Evolutionary conservation across 441 rosid genomes (phyloP).

Genomic region (Cnidoscolus chayamansa): DNA sequence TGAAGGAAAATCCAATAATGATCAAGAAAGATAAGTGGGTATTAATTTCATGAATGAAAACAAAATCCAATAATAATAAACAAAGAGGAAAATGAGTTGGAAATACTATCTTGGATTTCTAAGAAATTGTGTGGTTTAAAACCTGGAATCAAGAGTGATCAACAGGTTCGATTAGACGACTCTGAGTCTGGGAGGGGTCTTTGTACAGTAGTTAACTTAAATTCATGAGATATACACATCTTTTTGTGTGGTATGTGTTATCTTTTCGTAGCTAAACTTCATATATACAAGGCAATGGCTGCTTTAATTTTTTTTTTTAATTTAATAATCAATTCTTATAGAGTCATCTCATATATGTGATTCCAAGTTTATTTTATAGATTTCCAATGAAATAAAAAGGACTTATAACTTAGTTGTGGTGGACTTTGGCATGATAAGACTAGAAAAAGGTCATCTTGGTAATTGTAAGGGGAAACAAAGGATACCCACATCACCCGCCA

Average conservation of each 20-base stretch:
- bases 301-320: too few species aligned
- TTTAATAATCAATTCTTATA: too few species aligned
- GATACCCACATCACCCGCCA: not conserved
- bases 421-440: not conserved
- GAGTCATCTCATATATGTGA: too few species aligned
- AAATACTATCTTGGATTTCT: too few species aligned
- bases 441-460: conserved; percentile 34
- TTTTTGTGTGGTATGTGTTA: too few species aligned
- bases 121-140: not conserved
- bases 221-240: conserved; percentile 1
- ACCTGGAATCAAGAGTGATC: conserved; percentile 9
- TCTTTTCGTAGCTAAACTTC: too few species aligned
- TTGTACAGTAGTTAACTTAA: not conserved
- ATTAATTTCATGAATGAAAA: not conserved
- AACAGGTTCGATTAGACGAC: not conserved
- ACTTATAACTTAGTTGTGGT: too few species aligned
- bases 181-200: not conserved
- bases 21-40: too few species aligned
- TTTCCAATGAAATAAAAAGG: too few species aligned
- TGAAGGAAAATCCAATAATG: too few species aligned
- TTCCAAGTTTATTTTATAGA: too few species aligned
- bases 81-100: not conserved
- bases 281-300: too few species aligned
- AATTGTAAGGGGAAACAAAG: conserved; percentile 22
- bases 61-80: not conserved